These are phyloP conservation scores for Globisporangium barbulae DNA, from an alignment of 352 stramenopile species.

Conservation along the genomic window DNA sequence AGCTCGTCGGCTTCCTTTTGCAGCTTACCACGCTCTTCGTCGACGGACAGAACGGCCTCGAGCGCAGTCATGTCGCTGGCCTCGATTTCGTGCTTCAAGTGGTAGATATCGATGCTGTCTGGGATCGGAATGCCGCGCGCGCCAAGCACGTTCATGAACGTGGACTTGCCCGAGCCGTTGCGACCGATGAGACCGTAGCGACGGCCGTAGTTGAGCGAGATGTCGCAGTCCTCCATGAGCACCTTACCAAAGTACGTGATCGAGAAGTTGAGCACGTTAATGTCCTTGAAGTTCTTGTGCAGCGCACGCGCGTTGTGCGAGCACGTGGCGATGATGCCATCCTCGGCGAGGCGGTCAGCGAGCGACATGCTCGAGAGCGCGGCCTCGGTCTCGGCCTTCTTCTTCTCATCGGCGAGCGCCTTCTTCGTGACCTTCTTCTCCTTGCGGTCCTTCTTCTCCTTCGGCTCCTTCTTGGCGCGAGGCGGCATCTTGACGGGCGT, in stretches of 20 bases:
- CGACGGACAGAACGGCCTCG: slow-evolving; percentile 94
- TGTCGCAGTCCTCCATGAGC: slow-evolving; percentile 94
- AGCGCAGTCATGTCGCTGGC: slow-evolving; percentile 92
- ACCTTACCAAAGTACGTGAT: slow-evolving; percentile 96
- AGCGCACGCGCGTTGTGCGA: slow-evolving; percentile 89
- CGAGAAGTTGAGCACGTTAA: slow-evolving; percentile 97
- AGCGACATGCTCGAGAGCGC: slow-evolving; percentile 70
- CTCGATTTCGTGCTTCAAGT: slow-evolving; percentile 96
- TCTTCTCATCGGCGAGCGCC: slow-evolving; percentile 76
- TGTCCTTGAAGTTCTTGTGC: slow-evolving; percentile 96
- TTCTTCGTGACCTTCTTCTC: slow-evolving; percentile 79
- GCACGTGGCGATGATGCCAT: slow-evolving; percentile 97
- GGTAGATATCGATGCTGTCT: slow-evolving; percentile 96
- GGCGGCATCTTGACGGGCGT: slow-evolving; percentile 9
- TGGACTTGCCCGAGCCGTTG: slow-evolving; percentile 96
- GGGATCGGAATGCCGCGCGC: slow-evolving; percentile 93
- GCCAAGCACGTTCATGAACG: slow-evolving; percentile 96
- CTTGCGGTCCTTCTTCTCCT: slow-evolving; percentile 73
- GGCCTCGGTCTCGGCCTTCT: slow-evolving; percentile 58
- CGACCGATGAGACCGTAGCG: slow-evolving; percentile 96
- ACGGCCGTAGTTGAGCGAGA: slow-evolving; percentile 97
- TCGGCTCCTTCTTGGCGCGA: slow-evolving; percentile 40
- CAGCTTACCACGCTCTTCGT: slow-evolving; percentile 92
- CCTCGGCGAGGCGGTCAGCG: slow-evolving; percentile 88
- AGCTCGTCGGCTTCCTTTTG: slow-evolving; percentile 92